Percentiles rank a stretch among this genome's conserved stretches.
Evolutionary conservation across 129 eudicot species (phyloP).

Genomic region (Flaveria brownii): DNA sequence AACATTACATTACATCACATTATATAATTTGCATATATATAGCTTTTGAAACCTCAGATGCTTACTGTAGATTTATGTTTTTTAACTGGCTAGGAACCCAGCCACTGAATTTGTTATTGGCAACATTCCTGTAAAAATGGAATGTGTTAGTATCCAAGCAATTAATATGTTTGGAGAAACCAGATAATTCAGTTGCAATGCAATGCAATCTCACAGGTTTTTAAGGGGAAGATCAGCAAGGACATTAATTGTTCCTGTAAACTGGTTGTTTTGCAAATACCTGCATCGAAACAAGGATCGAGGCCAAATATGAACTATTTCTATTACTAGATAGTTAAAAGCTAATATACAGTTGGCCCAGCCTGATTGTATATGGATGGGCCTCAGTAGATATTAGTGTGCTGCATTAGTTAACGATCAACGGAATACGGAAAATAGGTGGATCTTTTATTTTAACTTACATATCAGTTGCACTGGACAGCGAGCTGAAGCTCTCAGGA

Average conservation of each 20-base stretch:
- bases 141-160: not conserved
- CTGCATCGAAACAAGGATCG: constrained; percentile 42
- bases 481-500: constrained; percentile 64
- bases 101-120: constrained; percentile 77
- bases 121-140: constrained; percentile 60
- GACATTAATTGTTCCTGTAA: constrained; percentile 82
- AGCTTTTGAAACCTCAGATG: constrained; percentile 20
- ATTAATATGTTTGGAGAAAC: constrained; percentile 6
- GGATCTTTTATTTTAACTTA: constrained; percentile 32
- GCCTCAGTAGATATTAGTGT: not conserved
- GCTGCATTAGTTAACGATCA: not conserved
- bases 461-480: constrained; percentile 64
- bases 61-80: constrained; percentile 85
- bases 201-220: constrained; percentile 57
- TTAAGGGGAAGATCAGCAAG: constrained; percentile 90
- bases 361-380: not conserved
- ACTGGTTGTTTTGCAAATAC: constrained; percentile 95
- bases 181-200: not conserved
- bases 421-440: not conserved
- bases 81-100: constrained; percentile 79
- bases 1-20: not conserved
- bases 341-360: not conserved
- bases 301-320: not conserved
- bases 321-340: not conserved
- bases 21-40: not conserved